Percentiles rank a stretch among this genome's conserved stretches.
Evolutionary conservation across 192 early-diverging fungal species (phyloP).

Genomic region (Linnemannia schmuckeri): DNA sequence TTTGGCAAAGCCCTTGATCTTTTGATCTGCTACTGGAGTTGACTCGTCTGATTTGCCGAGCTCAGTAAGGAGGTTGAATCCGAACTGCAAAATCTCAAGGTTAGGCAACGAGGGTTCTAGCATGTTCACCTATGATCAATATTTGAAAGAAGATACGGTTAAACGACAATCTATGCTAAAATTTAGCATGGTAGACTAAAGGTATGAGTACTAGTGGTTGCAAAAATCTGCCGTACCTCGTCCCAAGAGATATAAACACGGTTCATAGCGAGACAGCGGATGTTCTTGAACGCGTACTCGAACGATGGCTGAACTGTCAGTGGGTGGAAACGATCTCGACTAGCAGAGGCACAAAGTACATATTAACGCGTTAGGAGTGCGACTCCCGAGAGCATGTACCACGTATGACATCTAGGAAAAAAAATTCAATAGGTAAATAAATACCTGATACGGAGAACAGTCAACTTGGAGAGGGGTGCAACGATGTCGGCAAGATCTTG

Average conservation of each 20-base stretch:
- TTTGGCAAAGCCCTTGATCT: constrained; percentile 54
- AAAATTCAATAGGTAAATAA: background rate
- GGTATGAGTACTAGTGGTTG: background rate
- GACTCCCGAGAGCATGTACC: too few species aligned
- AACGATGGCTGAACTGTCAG: constrained; percentile 18
- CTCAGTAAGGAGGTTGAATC: constrained; percentile 56
- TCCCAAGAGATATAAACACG: constrained; percentile 39
- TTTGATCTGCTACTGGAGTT: constrained; percentile 9
- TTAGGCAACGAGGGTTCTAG: constrained; percentile 59
- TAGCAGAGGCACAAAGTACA: background rate
- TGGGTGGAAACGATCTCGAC: constrained; percentile 48
- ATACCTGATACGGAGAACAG: constrained; percentile 65
- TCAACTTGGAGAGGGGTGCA: constrained; percentile 55
- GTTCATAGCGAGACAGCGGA: constrained; percentile 43
- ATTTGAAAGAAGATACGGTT: background rate
- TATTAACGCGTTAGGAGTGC: background rate
- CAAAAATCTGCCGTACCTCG: background rate
- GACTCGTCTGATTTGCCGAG: constrained; percentile 19
- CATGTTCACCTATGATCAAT: constrained; percentile 37
- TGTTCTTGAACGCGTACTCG: constrained; percentile 12
- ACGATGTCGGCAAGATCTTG: constrained; percentile 61
- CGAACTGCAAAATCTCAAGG: constrained; percentile 66
- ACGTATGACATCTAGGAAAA: too few species aligned
- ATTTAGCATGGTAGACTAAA: background rate
- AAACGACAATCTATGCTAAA: background rate